A percentile compares a stretch with the other conserved stretches of the same genome.
phyloP scores from a whole-genome alignment of 2,329 filamentous ascomycete species.

The Xylariaceae sp. region DNA sequence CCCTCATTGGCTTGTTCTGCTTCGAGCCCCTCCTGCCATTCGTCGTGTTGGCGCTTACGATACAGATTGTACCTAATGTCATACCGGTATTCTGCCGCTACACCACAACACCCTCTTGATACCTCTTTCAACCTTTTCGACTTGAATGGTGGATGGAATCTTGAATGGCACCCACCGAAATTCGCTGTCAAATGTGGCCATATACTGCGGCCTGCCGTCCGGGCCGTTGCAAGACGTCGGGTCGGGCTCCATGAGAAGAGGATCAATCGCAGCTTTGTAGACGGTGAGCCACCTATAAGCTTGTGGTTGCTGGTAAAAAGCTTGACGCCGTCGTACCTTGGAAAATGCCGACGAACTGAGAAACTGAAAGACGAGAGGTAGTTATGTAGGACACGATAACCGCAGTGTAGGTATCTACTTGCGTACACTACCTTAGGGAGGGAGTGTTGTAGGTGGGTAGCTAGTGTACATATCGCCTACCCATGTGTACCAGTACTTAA shows the following conservation, averaged over 20 bases:
- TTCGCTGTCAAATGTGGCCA: constrained; percentile 4
- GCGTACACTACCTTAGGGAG: too few relatives aligned
- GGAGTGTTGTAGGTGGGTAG: too few relatives aligned
- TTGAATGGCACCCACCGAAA: too few relatives aligned
- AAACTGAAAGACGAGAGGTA: too few relatives aligned
- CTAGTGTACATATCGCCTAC: too few relatives aligned
- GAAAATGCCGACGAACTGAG: background rate
- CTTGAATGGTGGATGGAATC: too few relatives aligned
- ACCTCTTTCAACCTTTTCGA: too few relatives aligned
- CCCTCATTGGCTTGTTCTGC: constrained; percentile 14
- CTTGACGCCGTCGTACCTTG: background rate
- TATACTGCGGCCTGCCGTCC: constrained; percentile 15
- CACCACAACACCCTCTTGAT: constrained; percentile 7
- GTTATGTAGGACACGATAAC: too few relatives aligned
- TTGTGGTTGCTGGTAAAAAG: background rate
- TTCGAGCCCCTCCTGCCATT: constrained; percentile 13
- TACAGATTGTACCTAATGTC: background rate
- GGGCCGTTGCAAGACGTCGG: constrained; percentile 17
- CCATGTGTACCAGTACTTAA: too few relatives aligned
- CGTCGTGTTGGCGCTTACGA: constrained; percentile 22
- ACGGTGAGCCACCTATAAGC: background rate
- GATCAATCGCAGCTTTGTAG: background rate
- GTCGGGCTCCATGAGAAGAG: background rate
- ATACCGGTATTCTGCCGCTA: background rate
- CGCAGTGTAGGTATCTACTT: too few relatives aligned